phyloP scores from a whole-genome alignment of 768 basidiomycete genomes.

The Termitomyces sp. region DNA sequence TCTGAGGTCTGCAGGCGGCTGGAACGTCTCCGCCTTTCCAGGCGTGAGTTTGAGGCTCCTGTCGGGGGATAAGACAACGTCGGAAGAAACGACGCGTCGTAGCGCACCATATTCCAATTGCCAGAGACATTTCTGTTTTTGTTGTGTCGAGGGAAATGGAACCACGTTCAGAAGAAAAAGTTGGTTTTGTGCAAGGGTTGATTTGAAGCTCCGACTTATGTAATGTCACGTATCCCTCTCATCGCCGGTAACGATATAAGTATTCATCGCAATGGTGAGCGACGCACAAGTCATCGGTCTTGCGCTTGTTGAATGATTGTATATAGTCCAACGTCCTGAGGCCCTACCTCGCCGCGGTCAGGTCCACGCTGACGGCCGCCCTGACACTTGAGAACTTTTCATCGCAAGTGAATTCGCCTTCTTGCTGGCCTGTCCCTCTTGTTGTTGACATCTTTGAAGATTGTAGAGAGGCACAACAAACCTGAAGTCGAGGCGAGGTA shows the following conservation, averaged over 20 bases:
- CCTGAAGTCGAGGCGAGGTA: slow-evolving; percentile 92
- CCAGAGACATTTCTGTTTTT: slow-evolving; percentile 40
- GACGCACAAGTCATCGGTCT: neutral
- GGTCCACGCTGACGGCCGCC: slow-evolving; percentile 96
- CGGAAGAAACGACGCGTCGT: slow-evolving; percentile 17
- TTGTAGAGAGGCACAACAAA: slow-evolving; percentile 96
- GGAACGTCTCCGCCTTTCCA: slow-evolving; percentile 49
- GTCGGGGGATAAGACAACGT: slow-evolving; percentile 4
- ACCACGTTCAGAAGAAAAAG: slow-evolving; percentile 8
- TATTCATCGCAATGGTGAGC: slow-evolving; percentile 43
- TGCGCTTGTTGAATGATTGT: slow-evolving; percentile 1
- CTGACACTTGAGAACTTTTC: slow-evolving; percentile 97
- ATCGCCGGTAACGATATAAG: neutral
- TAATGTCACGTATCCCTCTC: neutral
- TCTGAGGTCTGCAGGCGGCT: slow-evolving; percentile 61
- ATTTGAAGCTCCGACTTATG: slow-evolving; percentile 43
- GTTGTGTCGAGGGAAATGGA: no score
- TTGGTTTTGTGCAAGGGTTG: neutral
- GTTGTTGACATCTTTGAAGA: slow-evolving; percentile 37
- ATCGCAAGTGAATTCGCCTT: slow-evolving; percentile 63
- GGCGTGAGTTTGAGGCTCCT: slow-evolving; percentile 63
- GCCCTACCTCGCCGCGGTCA: slow-evolving; percentile 93
- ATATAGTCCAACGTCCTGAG: slow-evolving; percentile 88
- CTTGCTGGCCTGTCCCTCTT: neutral
- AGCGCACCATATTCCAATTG: slow-evolving; percentile 64